These are phyloP conservation scores for Dimocarpus longan DNA, from an alignment of 345 rosid genomes.

Conservation along the genomic window DNA sequence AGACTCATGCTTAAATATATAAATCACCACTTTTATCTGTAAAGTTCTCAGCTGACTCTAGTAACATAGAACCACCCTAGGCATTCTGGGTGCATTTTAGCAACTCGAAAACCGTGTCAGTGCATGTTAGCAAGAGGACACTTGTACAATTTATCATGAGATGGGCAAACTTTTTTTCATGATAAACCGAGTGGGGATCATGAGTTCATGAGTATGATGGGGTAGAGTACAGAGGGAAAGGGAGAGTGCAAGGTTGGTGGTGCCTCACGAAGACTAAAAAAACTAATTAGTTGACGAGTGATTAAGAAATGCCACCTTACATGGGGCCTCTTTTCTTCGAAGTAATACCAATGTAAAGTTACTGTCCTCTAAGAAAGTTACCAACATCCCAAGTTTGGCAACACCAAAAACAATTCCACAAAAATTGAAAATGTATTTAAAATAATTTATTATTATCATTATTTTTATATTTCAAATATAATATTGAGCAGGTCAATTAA, in stretches of 20 bases:
- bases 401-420: neutral
- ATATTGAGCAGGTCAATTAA: too few species aligned
- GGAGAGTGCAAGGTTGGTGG: constrained; percentile 17
- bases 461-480: too few species aligned
- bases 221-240: constrained; percentile 27
- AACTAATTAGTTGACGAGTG: constrained; percentile 31
- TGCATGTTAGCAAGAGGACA: neutral
- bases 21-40: too few species aligned
- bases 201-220: neutral
- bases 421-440: too few species aligned
- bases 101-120: neutral
- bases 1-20: too few species aligned
- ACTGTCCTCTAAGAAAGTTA: constrained; percentile 17
- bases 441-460: too few species aligned
- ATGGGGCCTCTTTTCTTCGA: constrained; percentile 23
- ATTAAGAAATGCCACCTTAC: constrained; percentile 52
- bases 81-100: neutral
- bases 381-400: constrained; percentile 10
- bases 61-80: neutral
- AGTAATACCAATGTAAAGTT: constrained; percentile 24
- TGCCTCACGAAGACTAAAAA: neutral
- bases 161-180: neutral
- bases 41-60: too few species aligned
- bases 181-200: constrained; percentile 17
- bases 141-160: neutral